Conservation (phyloP, 371 early-diverging fungal genomes). For the Syncephalastrum racemosum region DNA sequence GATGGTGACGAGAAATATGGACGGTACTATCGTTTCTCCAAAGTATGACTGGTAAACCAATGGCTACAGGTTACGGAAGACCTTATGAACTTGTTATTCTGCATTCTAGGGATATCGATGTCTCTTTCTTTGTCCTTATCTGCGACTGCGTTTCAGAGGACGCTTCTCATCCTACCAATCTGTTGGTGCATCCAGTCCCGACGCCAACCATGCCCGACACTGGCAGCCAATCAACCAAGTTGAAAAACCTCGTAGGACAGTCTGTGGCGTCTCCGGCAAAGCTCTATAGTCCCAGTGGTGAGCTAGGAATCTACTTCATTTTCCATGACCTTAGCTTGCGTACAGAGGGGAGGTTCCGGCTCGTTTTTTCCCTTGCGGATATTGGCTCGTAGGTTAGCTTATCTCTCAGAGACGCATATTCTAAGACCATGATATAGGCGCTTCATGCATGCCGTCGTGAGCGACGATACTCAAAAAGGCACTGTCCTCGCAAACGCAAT, state of each 20-base stretch:
- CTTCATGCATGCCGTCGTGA: no score
- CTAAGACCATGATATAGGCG: no score
- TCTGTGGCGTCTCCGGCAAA: conserved; percentile 68
- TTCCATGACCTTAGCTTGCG: conserved; percentile 75
- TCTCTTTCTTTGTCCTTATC: conserved; percentile 20
- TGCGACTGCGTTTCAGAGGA: conserved; percentile 27
- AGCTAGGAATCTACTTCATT: conserved; percentile 73
- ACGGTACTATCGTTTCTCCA: conserved; percentile 15
- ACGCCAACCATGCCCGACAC: conserved; percentile 6
- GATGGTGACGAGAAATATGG: conserved; percentile 26
- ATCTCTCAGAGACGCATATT: background rate
- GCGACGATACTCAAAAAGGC: conserved; percentile 5
- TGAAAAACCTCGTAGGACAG: conserved; percentile 72
- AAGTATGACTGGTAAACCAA: conserved; percentile 7
- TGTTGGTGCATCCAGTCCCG: conserved; percentile 27
- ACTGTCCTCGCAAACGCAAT: conserved; percentile 35
- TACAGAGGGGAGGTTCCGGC: conserved; percentile 63
- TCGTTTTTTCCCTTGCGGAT: conserved; percentile 59
- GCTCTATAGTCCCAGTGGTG: conserved; percentile 59
- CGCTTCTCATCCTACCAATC: conserved; percentile 20
- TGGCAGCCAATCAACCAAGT: conserved; percentile 14
- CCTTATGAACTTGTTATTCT: no score
- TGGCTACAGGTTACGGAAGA: background rate
- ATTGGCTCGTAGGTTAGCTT: conserved; percentile 42
- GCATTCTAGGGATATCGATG: conserved; percentile 18